phyloP scores from a whole-genome alignment of 108 stramenopile genomes.

The Schizochytrium sp. region DNA sequence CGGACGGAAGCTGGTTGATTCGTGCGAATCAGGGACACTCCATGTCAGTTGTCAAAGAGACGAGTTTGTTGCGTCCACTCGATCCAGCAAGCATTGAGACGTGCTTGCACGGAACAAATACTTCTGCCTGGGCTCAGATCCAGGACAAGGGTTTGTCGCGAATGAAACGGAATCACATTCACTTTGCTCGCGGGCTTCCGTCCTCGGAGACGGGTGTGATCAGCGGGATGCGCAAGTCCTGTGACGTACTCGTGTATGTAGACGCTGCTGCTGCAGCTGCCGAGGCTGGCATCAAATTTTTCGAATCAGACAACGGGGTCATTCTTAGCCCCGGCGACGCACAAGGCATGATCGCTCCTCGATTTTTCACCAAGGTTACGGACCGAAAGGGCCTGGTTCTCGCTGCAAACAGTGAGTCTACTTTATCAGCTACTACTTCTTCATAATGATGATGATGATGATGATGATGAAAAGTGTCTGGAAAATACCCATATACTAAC shows the following conservation, averaged over 20 bases:
- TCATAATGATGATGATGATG: too few relatives aligned
- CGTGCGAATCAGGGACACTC: neutral
- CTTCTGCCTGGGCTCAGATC: neutral
- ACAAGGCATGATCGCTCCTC: neutral
- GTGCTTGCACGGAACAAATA: neutral
- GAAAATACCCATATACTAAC: too few relatives aligned
- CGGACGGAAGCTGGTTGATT: neutral
- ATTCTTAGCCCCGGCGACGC: neutral
- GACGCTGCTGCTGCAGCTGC: neutral
- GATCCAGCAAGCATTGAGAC: neutral
- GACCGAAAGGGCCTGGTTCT: too few relatives aligned
- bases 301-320: conserved; percentile 7
- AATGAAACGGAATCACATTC: conserved; percentile 11
- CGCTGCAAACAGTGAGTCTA: too few relatives aligned
- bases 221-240: conserved; percentile 8
- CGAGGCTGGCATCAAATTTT: neutral
- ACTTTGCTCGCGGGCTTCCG: neutral
- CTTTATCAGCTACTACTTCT: too few relatives aligned
- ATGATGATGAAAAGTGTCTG: too few relatives aligned
- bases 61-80: neutral
- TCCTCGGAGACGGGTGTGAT: neutral
- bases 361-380: too few relatives aligned
- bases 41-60: neutral
- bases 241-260: neutral
- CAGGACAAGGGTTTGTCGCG: neutral